Base-by-base conservation (phyloP, 2,329 filamentous ascomycete genomes). In the Epichloe festucae region DNA sequence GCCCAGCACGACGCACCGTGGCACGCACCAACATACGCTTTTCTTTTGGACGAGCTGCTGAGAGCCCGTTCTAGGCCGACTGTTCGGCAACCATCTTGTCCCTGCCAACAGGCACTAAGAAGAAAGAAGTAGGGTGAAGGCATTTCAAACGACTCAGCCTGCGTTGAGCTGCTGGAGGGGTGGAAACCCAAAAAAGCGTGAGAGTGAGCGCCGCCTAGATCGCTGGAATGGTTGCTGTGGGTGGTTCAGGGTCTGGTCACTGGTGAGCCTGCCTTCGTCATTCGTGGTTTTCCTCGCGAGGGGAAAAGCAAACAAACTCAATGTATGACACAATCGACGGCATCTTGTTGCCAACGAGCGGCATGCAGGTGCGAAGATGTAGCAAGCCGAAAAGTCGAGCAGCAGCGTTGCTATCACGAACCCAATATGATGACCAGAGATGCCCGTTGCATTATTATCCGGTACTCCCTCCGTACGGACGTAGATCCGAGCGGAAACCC, bases 201-300 rank as follows among this genome's bases (percentile, higher is more conserved):
- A 36, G 41, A 42, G 50, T 31, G 17, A 45, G 43, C 21, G 43
- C n/a, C 43, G 46, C 34, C 48, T 52, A 52, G 53, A 59, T 50
- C 50, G 53, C 49, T 54, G 49, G 48, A 54, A 53, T 57, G 57
- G 53, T 11, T 31, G 46, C 55, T 58, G 57, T 44, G 51, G 47
- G 48, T 49, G 53, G 53, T 52, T 39, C 52, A 43, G 46, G 41
- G 48, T 39, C 44, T 43, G 43, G 51, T 46, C 51, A 44, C 8
- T 31, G 31, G 8, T 31, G 31, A 31, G 31, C 31, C 31, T 10
- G 51, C 48, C 27, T 51, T 21, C 23, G 34, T 46, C 46, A 48
- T 54, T 55, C 42, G 51, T 46, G 36, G 46, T n/a, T 19, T 12
- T 43, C 15, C 27, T 17, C 17, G 23, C n/a, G 14, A 19, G 39